Evolutionary conservation across 2,329 filamentous ascomycete species (phyloP).

Genomic region (Microsporum audouinii): DNA sequence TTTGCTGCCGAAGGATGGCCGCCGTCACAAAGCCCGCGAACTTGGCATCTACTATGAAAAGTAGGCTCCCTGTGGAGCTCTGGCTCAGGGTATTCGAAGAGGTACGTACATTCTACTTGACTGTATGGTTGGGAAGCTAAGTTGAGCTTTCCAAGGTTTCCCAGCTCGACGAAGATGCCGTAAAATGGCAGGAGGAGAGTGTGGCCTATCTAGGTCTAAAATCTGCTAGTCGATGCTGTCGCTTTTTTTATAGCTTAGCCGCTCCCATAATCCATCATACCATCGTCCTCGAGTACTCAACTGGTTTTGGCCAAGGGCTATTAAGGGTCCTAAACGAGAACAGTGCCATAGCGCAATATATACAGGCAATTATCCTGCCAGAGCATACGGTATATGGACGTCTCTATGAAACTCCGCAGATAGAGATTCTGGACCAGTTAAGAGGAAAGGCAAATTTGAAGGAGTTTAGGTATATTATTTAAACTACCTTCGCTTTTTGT

Average conservation of each 20-base stretch:
- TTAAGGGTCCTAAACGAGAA: background rate
- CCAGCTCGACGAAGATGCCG: background rate
- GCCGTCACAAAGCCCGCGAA: too few species aligned
- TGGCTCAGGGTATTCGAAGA: slow-evolving; percentile 1
- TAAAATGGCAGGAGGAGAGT: slow-evolving; percentile 1
- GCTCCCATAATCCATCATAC: background rate
- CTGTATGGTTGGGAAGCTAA: background rate
- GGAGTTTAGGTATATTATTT: background rate
- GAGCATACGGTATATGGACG: background rate
- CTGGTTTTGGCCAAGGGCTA: background rate
- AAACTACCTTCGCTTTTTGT: background rate
- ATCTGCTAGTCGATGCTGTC: background rate
- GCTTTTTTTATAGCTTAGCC: background rate
- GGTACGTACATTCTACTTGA: background rate
- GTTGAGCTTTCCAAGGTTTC: background rate
- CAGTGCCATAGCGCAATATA: background rate
- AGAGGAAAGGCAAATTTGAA: slow-evolving; percentile 2
- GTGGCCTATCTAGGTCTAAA: background rate
- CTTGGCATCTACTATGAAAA: background rate
- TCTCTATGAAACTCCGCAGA: background rate
- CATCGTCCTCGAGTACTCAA: background rate
- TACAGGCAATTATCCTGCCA: background rate
- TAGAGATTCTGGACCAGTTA: background rate
- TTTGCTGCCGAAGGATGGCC: background rate
- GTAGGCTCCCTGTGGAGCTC: background rate